Evolutionary conservation across 805 yeast species (phyloP).

Genomic region (Maudiozyma serrabonitensis): DNA sequence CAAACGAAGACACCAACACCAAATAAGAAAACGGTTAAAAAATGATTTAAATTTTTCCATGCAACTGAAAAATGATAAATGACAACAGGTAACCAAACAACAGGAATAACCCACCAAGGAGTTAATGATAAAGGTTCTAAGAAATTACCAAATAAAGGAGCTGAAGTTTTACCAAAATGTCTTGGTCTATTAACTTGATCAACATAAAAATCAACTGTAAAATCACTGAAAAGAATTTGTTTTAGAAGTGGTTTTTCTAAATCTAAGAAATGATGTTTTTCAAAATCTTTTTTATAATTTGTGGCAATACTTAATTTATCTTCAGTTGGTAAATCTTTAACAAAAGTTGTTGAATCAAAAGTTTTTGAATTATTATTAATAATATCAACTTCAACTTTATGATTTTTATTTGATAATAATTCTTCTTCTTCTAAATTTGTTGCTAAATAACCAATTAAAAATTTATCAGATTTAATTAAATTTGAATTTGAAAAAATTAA

Average conservation of each 20-base stretch:
- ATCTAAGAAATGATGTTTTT: conserved; percentile 79
- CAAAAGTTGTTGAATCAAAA: conserved; percentile 46
- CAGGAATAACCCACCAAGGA: conserved; percentile 90
- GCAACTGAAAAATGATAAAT: conserved; percentile 54
- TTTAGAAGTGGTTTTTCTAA: conserved; percentile 67
- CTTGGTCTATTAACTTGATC: conserved; percentile 97
- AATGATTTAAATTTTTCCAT: conserved; percentile 35
- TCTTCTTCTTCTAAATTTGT: conserved; percentile 68
- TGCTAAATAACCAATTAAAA: conserved; percentile 75
- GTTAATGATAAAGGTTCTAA: conserved; percentile 86
- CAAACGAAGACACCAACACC: conserved; percentile 77
- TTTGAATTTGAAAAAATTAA: conserved; percentile 21
- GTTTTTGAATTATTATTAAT: conserved; percentile 31
- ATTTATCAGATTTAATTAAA: conserved; percentile 56
- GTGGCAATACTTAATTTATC: conserved; percentile 70
- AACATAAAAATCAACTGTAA: conserved; percentile 80
- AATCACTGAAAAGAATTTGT: conserved; percentile 70
- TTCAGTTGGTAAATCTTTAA: conserved; percentile 55
- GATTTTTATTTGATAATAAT: conserved; percentile 50
- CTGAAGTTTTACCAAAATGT: conserved; percentile 95
- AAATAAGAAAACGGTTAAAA: conserved; percentile 50
- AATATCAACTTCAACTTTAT: conserved; percentile 49
- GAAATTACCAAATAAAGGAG: conserved; percentile 90
- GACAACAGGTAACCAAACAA: conserved; percentile 79
- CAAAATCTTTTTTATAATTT: conserved; percentile 59